Evolutionary conservation across 1,284 basidiomycete genomes (phyloP), one percentile per base, ranked within the genome.

Genomic region (Vanrija humicola): DNA sequence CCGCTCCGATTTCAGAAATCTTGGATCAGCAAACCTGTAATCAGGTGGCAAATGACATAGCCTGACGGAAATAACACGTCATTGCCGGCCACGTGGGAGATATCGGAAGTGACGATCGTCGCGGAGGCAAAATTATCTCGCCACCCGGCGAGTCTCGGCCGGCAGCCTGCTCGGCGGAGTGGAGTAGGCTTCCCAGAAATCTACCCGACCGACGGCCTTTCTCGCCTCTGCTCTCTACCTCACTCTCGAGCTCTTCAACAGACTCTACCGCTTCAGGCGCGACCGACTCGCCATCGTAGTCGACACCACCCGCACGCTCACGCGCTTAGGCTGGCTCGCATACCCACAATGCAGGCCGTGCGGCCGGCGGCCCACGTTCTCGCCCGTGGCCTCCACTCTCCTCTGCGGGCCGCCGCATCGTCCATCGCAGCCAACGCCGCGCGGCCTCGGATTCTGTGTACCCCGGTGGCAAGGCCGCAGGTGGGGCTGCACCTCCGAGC

Each of bases 221-320:
- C 28, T 14, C 34, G 12, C 14, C 34, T 34, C 28, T 12, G 8
- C 28, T 29, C 28, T 29, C 28, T 18, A 5, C 25, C 46, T 14
- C 21, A 21, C 40, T 19, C 18, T 19, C 18, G 40, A 42, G 54
- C 49, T 34, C 54, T 55, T 55, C 54, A 55, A 55, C 54, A 55
- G 54, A 46, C 49, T 45, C 26, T 29, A n/a, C 3, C 25, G 34
- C 45, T 28, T 28, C 6, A 28, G 10, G 4, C 28, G 16, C 29
- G 14, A 16, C 28, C 7, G 6, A 6, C 40, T 42, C 40, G 28
- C 2, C 28, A 28, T 28, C 34, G 34, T 12, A 12, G 12, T 12
- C 34, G 34, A 5, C 9, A 34, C 34, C 21, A 23, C 3, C 21
- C 9, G 34, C 9, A 12, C 34, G 34, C 34, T 10, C 34, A 34